These are phyloP conservation scores for Plasmopara viticola DNA, from an alignment of 352 stramenopile genomes.

Conservation along the genomic window DNA sequence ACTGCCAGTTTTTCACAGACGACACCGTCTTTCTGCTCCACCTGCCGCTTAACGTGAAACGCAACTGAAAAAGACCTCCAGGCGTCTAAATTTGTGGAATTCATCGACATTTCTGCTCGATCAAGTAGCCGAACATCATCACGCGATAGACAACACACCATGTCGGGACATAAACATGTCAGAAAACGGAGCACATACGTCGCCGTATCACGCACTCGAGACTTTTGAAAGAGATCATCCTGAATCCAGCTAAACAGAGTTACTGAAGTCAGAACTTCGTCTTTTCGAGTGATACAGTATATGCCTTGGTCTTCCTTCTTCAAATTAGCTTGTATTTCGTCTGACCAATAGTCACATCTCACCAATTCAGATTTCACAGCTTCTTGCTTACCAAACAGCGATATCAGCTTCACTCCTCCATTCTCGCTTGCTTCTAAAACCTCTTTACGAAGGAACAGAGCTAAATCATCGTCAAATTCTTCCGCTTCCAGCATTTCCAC, in stretches of 20 bases:
- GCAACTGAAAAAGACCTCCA: slow-evolving; percentile 36
- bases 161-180: slow-evolving; percentile 38
- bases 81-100: slow-evolving; percentile 24
- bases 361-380: slow-evolving; percentile 39
- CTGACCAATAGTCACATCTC: slow-evolving; percentile 35
- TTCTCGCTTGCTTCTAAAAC: slow-evolving; percentile 27
- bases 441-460: slow-evolving; percentile 45
- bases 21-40: slow-evolving; percentile 46
- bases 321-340: slow-evolving; percentile 33
- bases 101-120: slow-evolving; percentile 13
- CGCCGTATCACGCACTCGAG: slow-evolving; percentile 44
- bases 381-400: slow-evolving; percentile 56
- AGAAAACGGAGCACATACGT: slow-evolving; percentile 70
- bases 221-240: slow-evolving; percentile 34
- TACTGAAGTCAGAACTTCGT: slow-evolving; percentile 21
- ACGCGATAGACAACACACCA: slow-evolving; percentile 45
- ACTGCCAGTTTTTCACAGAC: slow-evolving; percentile 5
- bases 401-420: slow-evolving; percentile 27
- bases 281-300: slow-evolving; percentile 31
- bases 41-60: slow-evolving; percentile 46
- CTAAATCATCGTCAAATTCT: slow-evolving; percentile 64
- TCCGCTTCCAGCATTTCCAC: slow-evolving; percentile 39
- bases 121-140: slow-evolving; percentile 31
- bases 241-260: slow-evolving; percentile 59
- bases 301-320: slow-evolving; percentile 43